Percentiles rank a stretch among this genome's conserved stretches.
These are phyloP conservation scores for Podila epicladia DNA, from an alignment of 192 early-diverging fungal species.

Conservation along the genomic window DNA sequence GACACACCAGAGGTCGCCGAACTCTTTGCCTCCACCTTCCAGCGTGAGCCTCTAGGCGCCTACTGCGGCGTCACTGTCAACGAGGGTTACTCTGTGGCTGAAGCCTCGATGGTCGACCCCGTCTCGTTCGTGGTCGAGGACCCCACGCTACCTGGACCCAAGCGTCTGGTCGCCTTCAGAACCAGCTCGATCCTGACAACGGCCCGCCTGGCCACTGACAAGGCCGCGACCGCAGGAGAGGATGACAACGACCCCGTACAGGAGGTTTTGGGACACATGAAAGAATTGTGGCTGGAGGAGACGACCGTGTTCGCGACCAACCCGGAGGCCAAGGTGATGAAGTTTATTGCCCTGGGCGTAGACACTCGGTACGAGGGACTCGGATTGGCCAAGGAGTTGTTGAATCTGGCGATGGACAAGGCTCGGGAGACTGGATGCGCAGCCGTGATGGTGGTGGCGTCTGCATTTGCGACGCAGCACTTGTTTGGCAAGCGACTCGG, in stretches of 20 bases:
- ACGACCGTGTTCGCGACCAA: slow-evolving; percentile 25
- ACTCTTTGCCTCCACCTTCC: slow-evolving; percentile 36
- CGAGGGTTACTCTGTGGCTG: slow-evolving; percentile 7
- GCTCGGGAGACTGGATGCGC: slow-evolving; percentile 19
- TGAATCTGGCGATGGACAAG: slow-evolving; percentile 32
- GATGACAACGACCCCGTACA: slow-evolving; percentile 10
- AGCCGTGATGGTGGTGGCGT: slow-evolving; percentile 41
- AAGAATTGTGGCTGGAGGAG: slow-evolving; percentile 22
- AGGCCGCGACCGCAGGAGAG: background rate
- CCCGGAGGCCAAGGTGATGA: slow-evolving; percentile 40
- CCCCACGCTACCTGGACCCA: slow-evolving; percentile 7
- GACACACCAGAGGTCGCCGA: slow-evolving; percentile 23
- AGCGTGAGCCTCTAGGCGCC: slow-evolving; percentile 34
- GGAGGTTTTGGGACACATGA: slow-evolving; percentile 18
- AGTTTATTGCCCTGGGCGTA: slow-evolving; percentile 48
- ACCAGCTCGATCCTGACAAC: slow-evolving; percentile 21
- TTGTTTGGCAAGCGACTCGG: slow-evolving; percentile 31
- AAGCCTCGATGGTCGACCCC: slow-evolving; percentile 16
- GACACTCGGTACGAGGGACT: slow-evolving; percentile 20
- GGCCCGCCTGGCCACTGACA: background rate
- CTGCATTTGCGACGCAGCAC: slow-evolving; percentile 50
- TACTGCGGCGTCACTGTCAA: slow-evolving; percentile 7
- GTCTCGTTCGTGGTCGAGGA: slow-evolving; percentile 50
- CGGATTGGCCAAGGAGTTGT: slow-evolving; percentile 35
- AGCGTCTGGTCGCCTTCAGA: slow-evolving; percentile 31